Evolutionary conservation across 2,329 filamentous ascomycete genomes (phyloP).

Genomic region (Ophiostoma himal-ulmi): DNA sequence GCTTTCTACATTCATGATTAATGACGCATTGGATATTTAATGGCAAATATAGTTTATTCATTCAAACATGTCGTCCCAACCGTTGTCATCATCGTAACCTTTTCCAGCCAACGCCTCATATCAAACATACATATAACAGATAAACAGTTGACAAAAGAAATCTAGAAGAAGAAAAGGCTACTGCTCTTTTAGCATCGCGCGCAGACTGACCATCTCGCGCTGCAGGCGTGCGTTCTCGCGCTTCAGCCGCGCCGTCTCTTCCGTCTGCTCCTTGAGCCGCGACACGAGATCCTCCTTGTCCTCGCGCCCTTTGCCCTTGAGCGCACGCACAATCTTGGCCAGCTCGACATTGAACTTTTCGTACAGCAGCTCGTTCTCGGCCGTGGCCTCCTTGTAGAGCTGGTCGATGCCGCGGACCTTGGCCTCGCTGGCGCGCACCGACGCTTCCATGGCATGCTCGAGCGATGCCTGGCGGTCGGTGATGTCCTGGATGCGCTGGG

Average conservation of each 20-base stretch:
- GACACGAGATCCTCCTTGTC: constrained; percentile 72
- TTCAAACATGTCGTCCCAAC: not conserved
- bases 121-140: not conserved
- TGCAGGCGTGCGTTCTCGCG: constrained; percentile 81
- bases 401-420: constrained; percentile 81
- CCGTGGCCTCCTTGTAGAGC: constrained; percentile 77
- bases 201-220: constrained; percentile 70
- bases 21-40: not conserved
- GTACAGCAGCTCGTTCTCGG: constrained; percentile 90
- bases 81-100: constrained; percentile 8
- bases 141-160: not conserved
- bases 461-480: constrained; percentile 57
- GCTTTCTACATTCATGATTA: not conserved
- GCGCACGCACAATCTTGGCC: constrained; percentile 70
- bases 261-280: constrained; percentile 65
- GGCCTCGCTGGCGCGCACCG: constrained; percentile 66
- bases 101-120: constrained; percentile 17
- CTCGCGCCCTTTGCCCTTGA: constrained; percentile 65
- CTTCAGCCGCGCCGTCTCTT: constrained; percentile 70
- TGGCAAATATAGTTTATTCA: not conserved
- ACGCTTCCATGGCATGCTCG: constrained; percentile 64
- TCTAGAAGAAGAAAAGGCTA: not conserved
- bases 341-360: constrained; percentile 89
- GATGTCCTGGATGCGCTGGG: constrained; percentile 53
- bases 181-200: constrained; percentile 46